Evolutionary conservation across 768 basidiomycete genomes (phyloP).

Genomic region (Galerina marginata): DNA sequence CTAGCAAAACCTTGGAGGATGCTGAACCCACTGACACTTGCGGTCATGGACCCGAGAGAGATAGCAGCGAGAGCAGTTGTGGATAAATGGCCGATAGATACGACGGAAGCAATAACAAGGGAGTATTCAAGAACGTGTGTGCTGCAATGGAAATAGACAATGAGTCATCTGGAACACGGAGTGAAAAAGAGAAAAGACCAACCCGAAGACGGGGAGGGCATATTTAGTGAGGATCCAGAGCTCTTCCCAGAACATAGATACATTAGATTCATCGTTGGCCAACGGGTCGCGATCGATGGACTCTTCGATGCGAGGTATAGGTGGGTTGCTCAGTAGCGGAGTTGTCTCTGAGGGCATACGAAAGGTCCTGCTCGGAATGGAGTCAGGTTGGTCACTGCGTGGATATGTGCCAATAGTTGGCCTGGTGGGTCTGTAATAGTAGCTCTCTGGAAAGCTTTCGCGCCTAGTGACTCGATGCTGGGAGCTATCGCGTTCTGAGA

Average conservation of each 20-base stretch:
- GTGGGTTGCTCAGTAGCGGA: slow-evolving; percentile 57
- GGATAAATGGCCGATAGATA: slow-evolving; percentile 90
- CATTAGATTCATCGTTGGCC: slow-evolving; percentile 34
- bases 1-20: slow-evolving; percentile 84
- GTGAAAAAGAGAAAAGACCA: slow-evolving; percentile 26
- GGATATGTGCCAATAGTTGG: slow-evolving; percentile 39
- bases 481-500: slow-evolving; percentile 22
- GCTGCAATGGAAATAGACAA: slow-evolving; percentile 37
- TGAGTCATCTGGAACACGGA: slow-evolving; percentile 4
- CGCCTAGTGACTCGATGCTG: slow-evolving; percentile 20
- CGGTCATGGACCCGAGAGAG: slow-evolving; percentile 76
- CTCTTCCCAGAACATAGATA: slow-evolving; percentile 60
- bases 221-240: slow-evolving; percentile 62
- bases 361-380: background rate
- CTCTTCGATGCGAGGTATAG: slow-evolving; percentile 64
- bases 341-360: slow-evolving; percentile 51
- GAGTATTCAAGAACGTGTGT: slow-evolving; percentile 87
- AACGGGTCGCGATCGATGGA: slow-evolving; percentile 40
- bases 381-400: slow-evolving; percentile 8
- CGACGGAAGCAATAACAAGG: slow-evolving; percentile 80
- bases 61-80: slow-evolving; percentile 89
- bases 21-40: slow-evolving; percentile 74
- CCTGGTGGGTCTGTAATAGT: slow-evolving; percentile 38
- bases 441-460: slow-evolving; percentile 24
- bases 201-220: slow-evolving; percentile 77